Evolutionary conservation across 2,329 filamentous ascomycete genomes (phyloP), one percentile per base, ranked within the genome.

Genomic region (Nigrospora osmanthi): DNA sequence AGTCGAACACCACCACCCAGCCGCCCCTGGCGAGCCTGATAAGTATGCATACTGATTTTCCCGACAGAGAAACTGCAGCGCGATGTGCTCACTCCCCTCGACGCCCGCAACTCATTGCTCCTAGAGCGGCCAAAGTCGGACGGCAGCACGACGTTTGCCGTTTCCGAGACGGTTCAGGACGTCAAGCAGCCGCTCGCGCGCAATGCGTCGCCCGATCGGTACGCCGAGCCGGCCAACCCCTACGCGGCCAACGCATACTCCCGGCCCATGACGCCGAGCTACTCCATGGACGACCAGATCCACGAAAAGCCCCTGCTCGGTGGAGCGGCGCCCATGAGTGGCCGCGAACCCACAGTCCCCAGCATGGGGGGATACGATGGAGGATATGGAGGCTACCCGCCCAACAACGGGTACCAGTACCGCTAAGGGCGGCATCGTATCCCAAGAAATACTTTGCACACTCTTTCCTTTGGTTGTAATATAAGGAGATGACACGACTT

Each of bases 71-170:
- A 91, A 72, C 66, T 80, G 50, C 78, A 81, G 57, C 83, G 84
- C 52, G 86, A 93, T 54, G 82, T 81, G 47, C 80, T 96, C 41
- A 96, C 89, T 2, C 87, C 89, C 6, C 78, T 95, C 35, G 87
- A 94, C 58, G 86, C 89, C 2, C 85, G 87, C 60, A 91, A 91
- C 71, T 90, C 86, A 12, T 79, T 96, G 16, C 81, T 95, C 47
- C 81, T 89, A 64, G 80, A 85, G 43, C 76, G 66, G 35, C 50
- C 54, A 36, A 64, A 67, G 49, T 58, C 60, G 35, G 52, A 60
- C 32, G 54, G 63, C 16, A 52, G 38, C 31, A 68, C 68, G 47
- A 68, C 68, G 47, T 71, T 72, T 52, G 64, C 72, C 38, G 57
- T 72, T 46, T 61, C 67, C 42, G 68, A 64, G 43, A 59, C 66